A percentile compares a stretch with the other conserved stretches of the same genome.
Evolutionary conservation across 768 basidiomycete genomes (phyloP).

Genomic region (Lyophyllum shimeji): DNA sequence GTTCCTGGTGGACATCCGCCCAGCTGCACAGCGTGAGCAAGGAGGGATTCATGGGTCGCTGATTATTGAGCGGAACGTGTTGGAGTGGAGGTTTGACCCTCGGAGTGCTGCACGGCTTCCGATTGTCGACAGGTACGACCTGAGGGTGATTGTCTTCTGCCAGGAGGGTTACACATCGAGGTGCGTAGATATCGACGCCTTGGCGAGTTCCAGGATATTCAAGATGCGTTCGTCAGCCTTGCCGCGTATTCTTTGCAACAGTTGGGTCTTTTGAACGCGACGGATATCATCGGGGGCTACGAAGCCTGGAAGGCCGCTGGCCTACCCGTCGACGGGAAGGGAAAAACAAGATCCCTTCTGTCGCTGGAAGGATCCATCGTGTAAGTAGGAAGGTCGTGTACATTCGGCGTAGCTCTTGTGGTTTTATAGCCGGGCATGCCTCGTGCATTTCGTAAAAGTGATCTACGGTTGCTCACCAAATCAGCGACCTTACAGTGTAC

Average conservation of each 20-base stretch:
- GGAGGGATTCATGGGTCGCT: conserved; percentile 70
- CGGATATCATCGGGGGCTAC: conserved; percentile 76
- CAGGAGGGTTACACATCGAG: conserved; percentile 70
- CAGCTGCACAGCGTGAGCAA: conserved; percentile 54
- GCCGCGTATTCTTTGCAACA: conserved; percentile 71
- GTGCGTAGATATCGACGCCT: conserved; percentile 27
- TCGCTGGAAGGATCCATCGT: conserved; percentile 1
- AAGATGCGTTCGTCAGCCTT: conserved; percentile 37
- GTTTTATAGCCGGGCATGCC: no score
- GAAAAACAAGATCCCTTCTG: background rate
- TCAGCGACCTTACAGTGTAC: background rate
- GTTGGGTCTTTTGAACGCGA: conserved; percentile 70
- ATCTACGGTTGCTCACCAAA: background rate
- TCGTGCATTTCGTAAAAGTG: background rate
- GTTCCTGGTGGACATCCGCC: conserved; percentile 77
- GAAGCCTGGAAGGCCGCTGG: conserved; percentile 70
- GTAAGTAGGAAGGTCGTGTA: background rate
- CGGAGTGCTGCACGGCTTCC: conserved; percentile 54
- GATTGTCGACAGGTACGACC: conserved; percentile 74
- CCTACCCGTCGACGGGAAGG: conserved; percentile 48
- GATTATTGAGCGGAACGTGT: conserved; percentile 70
- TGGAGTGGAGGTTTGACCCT: conserved; percentile 84
- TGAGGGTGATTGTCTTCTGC: conserved; percentile 73
- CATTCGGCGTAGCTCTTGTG: background rate
- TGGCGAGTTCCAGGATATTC: background rate